Evolutionary conservation across 805 yeast genomes (phyloP).

Genomic region (Blastobotrys peoriensis): DNA sequence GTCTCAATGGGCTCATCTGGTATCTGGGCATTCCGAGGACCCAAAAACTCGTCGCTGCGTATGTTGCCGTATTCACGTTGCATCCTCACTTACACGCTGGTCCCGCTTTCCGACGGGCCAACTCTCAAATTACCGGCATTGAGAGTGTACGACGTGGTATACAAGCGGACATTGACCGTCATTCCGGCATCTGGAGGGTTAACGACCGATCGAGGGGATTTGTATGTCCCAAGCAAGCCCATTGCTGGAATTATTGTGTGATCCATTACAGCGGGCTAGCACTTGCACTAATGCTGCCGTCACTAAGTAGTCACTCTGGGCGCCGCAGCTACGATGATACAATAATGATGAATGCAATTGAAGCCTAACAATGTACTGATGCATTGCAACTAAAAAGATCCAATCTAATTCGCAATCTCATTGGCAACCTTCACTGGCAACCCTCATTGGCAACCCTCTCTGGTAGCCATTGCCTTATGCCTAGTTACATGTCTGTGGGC

Average conservation of each 20-base stretch:
- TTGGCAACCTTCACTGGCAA: neutral
- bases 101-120: constrained; percentile 19
- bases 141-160: constrained; percentile 62
- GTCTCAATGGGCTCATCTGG: constrained; percentile 39
- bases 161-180: constrained; percentile 55
- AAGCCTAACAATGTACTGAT: too few relatives aligned
- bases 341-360: too few relatives aligned
- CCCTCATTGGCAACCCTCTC: neutral
- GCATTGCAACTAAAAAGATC: too few relatives aligned
- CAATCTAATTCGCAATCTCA: too few relatives aligned
- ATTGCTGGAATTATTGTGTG: too few relatives aligned
- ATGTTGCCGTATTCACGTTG: constrained; percentile 58
- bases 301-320: too few relatives aligned
- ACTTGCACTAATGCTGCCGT: too few relatives aligned
- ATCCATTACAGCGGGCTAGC: too few relatives aligned
- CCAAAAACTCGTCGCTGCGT: constrained; percentile 32
- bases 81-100: constrained; percentile 23
- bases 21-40: constrained; percentile 36
- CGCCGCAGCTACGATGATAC: too few relatives aligned
- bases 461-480: too few relatives aligned
- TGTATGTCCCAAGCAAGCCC: too few relatives aligned
- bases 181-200: constrained; percentile 32
- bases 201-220: constrained; percentile 11
- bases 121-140: constrained; percentile 47
- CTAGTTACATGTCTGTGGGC: too few relatives aligned